A percentile compares a stretch with the other conserved stretches of the same genome.
Evolutionary conservation across 768 basidiomycete species (phyloP).

Genomic region (Tulasnella sp.): DNA sequence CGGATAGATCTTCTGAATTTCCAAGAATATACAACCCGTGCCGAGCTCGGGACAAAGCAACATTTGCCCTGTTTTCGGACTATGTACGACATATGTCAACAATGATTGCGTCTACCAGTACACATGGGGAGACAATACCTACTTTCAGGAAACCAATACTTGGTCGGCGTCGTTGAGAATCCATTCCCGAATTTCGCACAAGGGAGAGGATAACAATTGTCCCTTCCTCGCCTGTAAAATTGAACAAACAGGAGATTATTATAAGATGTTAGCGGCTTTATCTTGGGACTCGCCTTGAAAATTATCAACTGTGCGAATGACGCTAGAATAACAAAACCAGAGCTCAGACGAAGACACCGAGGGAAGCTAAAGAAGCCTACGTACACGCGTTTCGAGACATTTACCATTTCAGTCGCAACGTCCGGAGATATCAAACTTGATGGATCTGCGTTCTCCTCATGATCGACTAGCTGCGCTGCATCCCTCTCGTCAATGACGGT

Average conservation of each 20-base stretch:
- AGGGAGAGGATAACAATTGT: conserved; percentile 61
- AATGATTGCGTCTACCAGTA: too few species aligned
- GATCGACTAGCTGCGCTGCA: conserved; percentile 42
- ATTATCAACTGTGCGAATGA: conserved; percentile 59
- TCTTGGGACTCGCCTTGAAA: conserved; percentile 34
- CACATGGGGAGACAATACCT: too few species aligned
- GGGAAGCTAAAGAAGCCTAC: conserved; percentile 15
- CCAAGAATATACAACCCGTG: conserved; percentile 65
- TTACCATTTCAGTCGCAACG: conserved; percentile 30
- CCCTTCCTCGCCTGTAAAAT: conserved; percentile 22
- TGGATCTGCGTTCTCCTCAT: conserved; percentile 25
- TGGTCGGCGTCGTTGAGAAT: conserved; percentile 12
- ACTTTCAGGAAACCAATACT: conserved; percentile 67
- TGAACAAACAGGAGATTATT: too few species aligned
- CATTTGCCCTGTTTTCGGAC: conserved; percentile 47
- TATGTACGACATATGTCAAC: too few species aligned
- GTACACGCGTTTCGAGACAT: conserved; percentile 40
- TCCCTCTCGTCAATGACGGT: conserved; percentile 60
- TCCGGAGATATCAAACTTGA: conserved; percentile 25
- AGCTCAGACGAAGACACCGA: not conserved
- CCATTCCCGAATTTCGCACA: conserved; percentile 50
- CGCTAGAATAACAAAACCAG: conserved; percentile 36
- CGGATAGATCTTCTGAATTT: conserved; percentile 32
- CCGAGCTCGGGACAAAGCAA: conserved; percentile 59
- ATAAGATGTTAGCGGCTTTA: not conserved